Percentiles rank a stretch among this genome's conserved stretches.
Evolutionary conservation across 306 rosid species (phyloP).

Genomic region (Lupinus albus): DNA sequence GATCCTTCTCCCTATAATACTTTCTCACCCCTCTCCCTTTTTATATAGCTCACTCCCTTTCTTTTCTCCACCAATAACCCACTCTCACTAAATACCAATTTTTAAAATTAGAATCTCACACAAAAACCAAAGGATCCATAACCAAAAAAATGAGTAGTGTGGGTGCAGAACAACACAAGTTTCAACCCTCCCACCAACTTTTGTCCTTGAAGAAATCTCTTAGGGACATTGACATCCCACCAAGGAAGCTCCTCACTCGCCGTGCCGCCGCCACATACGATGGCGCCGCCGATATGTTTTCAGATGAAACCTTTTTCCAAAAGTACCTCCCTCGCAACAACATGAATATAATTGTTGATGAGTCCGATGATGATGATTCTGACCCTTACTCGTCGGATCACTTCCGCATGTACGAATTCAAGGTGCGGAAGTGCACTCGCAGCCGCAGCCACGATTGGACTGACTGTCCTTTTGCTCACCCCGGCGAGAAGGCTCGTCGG

Average conservation of each 20-base stretch:
- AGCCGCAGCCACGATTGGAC: conserved; percentile 99
- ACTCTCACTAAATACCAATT: neutral
- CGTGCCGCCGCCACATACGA: conserved; percentile 12
- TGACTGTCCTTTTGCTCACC: conserved; percentile 87
- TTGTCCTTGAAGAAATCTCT: conserved; percentile 48
- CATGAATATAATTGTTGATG: conserved; percentile 21
- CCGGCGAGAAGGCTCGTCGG: conserved; percentile 88
- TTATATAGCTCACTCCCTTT: conserved; percentile 42
- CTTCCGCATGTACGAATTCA: conserved; percentile 91
- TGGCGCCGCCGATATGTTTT: conserved; percentile 47
- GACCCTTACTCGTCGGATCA: conserved; percentile 78
- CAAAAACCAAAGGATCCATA: neutral
- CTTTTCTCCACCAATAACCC: conserved; percentile 27
- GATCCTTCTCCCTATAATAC: conserved; percentile 39
- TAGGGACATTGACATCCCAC: conserved; percentile 60
- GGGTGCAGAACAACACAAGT: conserved; percentile 51
- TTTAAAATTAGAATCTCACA: neutral
- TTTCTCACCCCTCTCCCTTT: neutral
- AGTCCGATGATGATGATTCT: conserved; percentile 39
- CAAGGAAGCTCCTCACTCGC: conserved; percentile 67
- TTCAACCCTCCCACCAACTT: conserved; percentile 50
- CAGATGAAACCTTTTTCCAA: conserved; percentile 54
- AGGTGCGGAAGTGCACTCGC: conserved; percentile 81
- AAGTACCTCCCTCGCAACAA: conserved; percentile 53
- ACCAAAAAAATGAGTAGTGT: conserved; percentile 45